Evolutionary conservation across 2,329 filamentous ascomycete genomes (phyloP).

Genomic region (Ambrosiella cleistominuta): DNA sequence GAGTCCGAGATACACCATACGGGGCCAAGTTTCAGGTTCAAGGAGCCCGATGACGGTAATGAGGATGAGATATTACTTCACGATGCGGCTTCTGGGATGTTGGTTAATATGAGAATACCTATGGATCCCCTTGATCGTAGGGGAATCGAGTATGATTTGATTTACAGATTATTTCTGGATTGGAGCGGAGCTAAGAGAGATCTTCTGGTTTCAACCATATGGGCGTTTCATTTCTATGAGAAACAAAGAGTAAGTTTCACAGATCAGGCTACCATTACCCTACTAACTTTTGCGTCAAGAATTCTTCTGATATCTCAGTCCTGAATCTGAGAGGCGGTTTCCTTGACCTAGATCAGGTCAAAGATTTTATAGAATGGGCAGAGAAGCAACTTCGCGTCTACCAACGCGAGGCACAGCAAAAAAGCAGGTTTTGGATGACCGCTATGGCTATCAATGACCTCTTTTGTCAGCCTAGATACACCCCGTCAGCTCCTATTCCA

Average conservation of each 20-base stretch:
- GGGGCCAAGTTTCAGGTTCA: no score
- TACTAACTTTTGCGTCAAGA: no score
- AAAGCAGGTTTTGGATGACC: conserved; percentile 1
- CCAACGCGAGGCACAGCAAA: background rate
- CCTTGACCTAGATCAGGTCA: background rate
- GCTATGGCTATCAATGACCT: background rate
- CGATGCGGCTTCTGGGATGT: no score
- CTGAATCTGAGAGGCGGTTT: no score
- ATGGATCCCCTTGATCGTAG: background rate
- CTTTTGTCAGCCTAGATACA: background rate
- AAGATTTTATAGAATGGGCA: background rate
- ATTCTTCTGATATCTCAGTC: no score
- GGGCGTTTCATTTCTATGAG: background rate
- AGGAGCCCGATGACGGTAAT: no score
- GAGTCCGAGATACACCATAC: no score
- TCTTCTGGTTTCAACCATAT: background rate
- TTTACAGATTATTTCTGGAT: background rate
- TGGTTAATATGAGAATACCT: background rate
- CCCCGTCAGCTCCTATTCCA: background rate
- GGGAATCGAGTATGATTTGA: background rate
- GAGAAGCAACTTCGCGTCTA: background rate
- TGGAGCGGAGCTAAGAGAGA: background rate
- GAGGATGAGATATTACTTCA: no score
- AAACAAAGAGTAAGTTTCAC: no score
- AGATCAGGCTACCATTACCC: no score